Base-by-base conservation (phyloP, 2,329 filamentous ascomycete genomes). In the Fusarium poae region DNA sequence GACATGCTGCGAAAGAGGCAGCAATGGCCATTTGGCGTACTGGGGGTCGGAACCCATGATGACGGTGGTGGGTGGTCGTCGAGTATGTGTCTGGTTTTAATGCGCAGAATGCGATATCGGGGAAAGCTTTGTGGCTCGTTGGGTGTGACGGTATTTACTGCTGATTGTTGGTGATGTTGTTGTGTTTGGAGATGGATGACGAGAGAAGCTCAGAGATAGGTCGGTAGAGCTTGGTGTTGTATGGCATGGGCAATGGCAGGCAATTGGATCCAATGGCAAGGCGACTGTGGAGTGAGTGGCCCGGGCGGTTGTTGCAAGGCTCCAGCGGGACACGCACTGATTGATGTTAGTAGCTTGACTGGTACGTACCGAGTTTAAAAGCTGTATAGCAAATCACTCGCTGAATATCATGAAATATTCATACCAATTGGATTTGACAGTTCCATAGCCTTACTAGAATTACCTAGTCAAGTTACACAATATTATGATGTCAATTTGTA, bases 1-100 rank as follows among this genome's bases (percentile, higher is more conserved):
- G 81, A 96, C 92, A 79, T 94, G 89, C 84, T 96, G 92, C 67
- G 92, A 88, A 76, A 97, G 87, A 73, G 92, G 88, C 78, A 96
- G 88, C 80, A 93, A 85, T 66, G 93, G 92, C 84, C 91, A 95
- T 82, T 93, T 92, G 75, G 91, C 90, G 82, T 94, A 94, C 81
- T 94, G 92, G 72, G 92, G 91, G 82, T 96, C 92, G 77, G 92
- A 87, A 75, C 89, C 89, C 89, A 91, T 94, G 84, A 83, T 87
- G 77, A 70, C 68, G 71, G 57, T 53, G 57, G 72, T 72, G 23
- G 66, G 76, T 57, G 48, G 65, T 71, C 4, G 75, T 67, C 27
- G 45, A 78, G 35, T 74, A 77, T 63, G 72, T 77, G 66, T 75
- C 25, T 29, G 52, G 34, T 15, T 56, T 37, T 49, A 52, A 52